These are phyloP conservation scores for Alternaria consortialis DNA, from an alignment of 2,329 filamentous ascomycete species.

Conservation along the genomic window DNA sequence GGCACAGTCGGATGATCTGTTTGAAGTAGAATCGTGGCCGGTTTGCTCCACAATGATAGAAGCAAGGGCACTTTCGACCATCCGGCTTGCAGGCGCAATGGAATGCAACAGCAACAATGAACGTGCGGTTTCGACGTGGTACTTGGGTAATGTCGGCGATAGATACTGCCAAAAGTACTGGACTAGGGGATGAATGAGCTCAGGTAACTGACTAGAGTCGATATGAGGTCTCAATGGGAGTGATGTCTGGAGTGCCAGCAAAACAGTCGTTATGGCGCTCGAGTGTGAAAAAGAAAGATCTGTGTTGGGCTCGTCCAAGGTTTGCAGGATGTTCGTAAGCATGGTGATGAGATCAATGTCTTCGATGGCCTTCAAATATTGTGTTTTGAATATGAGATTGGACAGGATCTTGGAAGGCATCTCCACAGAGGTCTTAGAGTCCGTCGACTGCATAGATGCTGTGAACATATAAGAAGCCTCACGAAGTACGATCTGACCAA, in stretches of 20 bases:
- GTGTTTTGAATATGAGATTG: conserved; percentile 44
- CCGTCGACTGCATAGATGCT: conserved; percentile 27
- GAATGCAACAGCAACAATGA: conserved; percentile 87
- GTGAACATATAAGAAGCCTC: conserved; percentile 42
- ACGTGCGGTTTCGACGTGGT: conserved; percentile 90
- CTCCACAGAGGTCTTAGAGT: conserved; percentile 30
- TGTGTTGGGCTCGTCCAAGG: not conserved
- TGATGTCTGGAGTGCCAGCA: conserved; percentile 45
- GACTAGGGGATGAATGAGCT: conserved; percentile 74
- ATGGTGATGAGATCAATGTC: conserved; percentile 35
- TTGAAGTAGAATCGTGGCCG: not conserved
- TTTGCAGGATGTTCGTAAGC: conserved; percentile 36
- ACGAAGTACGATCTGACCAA: conserved; percentile 43
- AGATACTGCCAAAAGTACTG: conserved; percentile 80
- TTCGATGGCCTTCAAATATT: conserved; percentile 35
- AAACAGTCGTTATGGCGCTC: conserved; percentile 43
- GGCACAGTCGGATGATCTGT: conserved; percentile 61
- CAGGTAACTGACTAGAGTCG: conserved; percentile 61
- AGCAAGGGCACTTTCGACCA: conserved; percentile 81
- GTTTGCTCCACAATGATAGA: conserved; percentile 64
- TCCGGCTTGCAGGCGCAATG: conserved; percentile 71
- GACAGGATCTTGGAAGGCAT: conserved; percentile 46
- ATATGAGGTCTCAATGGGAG: conserved; percentile 39
- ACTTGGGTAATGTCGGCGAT: conserved; percentile 84
- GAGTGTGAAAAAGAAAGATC: conserved; percentile 40